These are phyloP conservation scores for Pythium dissotocum DNA, from an alignment of 352 stramenopile genomes.

Conservation along the genomic window DNA sequence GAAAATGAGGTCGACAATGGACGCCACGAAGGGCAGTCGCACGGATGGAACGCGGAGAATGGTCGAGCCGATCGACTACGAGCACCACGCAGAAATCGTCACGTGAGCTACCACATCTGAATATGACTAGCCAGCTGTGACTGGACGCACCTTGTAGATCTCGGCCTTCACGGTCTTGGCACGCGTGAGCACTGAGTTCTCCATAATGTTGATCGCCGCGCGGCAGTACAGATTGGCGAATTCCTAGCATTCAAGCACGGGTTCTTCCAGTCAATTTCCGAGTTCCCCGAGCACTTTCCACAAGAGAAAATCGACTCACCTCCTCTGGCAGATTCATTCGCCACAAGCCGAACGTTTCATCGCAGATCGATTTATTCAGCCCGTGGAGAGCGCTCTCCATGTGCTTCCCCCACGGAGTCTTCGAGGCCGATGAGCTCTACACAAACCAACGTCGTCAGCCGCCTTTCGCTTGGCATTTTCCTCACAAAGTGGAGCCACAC, in stretches of 20 bases:
- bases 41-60: constrained; percentile 64
- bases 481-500: not conserved
- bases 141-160: constrained; percentile 69
- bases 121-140: no score
- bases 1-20: constrained; percentile 73
- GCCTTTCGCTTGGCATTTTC: no score
- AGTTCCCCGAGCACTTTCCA: no score
- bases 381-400: constrained; percentile 57
- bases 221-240: constrained; percentile 79
- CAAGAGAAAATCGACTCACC: no score
- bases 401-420: constrained; percentile 59
- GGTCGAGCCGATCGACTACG: constrained; percentile 64
- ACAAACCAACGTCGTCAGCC: no score
- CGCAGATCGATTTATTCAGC: constrained; percentile 61
- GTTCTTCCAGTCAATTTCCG: no score
- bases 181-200: constrained; percentile 61
- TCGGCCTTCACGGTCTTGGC: constrained; percentile 64
- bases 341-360: constrained; percentile 71
- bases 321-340: constrained; percentile 81
- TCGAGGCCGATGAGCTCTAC: constrained; percentile 6
- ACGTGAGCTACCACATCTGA: no score
- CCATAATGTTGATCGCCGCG: constrained; percentile 63
- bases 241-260: no score
- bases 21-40: constrained; percentile 67
- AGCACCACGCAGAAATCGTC: no score